A percentile compares a stretch with the other conserved stretches of the same genome.
These are phyloP conservation scores for Sequoiadendron giganteum DNA, from an alignment of 75 land plant species.

Conservation along the genomic window DNA sequence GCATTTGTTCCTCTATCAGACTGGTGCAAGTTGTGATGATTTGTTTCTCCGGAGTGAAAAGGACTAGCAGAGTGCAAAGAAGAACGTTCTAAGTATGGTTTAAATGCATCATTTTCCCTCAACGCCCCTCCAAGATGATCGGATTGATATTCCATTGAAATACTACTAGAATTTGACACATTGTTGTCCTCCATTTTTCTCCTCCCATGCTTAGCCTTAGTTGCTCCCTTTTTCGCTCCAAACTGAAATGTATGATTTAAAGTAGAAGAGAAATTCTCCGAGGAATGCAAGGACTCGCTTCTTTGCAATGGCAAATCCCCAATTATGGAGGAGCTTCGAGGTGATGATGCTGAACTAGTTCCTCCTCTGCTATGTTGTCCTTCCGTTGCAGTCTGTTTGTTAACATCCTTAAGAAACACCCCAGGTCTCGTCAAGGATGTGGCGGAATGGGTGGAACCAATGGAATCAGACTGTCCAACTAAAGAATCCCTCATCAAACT, in stretches of 20 bases:
- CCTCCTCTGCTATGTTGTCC: not conserved
- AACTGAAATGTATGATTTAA: conserved; percentile 29
- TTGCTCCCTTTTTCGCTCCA: conserved; percentile 32
- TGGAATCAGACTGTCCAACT: not conserved
- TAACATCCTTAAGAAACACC: not conserved
- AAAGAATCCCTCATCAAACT: not conserved
- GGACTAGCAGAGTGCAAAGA: conserved; percentile 36
- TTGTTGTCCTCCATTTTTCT: conserved; percentile 20
- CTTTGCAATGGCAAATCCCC: not conserved
- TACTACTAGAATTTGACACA: not conserved
- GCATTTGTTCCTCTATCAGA: conserved; percentile 8
- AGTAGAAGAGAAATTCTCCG: conserved; percentile 14
- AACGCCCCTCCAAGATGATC: conserved; percentile 14
- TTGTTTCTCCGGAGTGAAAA: conserved; percentile 14
- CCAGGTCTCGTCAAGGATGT: not conserved
- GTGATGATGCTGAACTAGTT: not conserved
- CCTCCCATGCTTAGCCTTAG: conserved; percentile 1
- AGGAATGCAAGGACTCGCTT: not conserved
- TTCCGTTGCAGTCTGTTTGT: not conserved
- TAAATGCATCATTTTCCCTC: conserved; percentile 19
- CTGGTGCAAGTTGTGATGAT: not conserved
- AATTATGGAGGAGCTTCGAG: not conserved
- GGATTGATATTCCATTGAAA: not conserved
- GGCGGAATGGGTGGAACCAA: not conserved
- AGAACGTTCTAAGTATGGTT: conserved; percentile 29